Base-by-base conservation (phyloP, 1,139 yeast species). In the Taphrina populina region DNA sequence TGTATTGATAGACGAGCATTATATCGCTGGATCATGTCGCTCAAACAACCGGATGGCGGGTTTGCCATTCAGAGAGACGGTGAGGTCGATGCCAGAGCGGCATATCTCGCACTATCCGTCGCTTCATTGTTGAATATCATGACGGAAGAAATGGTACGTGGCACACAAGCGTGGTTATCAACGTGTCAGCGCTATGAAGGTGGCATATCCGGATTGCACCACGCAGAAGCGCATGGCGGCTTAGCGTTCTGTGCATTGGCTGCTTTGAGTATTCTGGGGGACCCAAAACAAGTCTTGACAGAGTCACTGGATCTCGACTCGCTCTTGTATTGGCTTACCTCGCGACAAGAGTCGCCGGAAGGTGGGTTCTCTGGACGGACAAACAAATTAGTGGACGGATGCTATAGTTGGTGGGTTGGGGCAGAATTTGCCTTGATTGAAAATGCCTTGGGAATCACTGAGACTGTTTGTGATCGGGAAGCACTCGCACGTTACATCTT, bases 361-460 rank as follows among this genome's bases (percentile, higher is more conserved):
- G 95, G 95, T 5, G 96, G 97, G 0, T 77, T 90, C 45, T 77
- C 82, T 7, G 99, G 99, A 0, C 77, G 99, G 57, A 80, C 95
- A 0, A 90, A 92, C 67, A 94, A 94, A 69, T 75, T 94, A 39
- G 97, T 92, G 0, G 99, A 94, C 69, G 96, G 95, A 0, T 94
- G 99, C 69, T 94, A 94, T 68, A 81, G 90, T 65, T 94, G 85
- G 68, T 92, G 98, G 98, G 83, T 90, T 1, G 98, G 98, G 0
- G 95, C 88, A 0, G 66, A 83, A 43, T 19, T 52, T 60, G 55
- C 67, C 47, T 62, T 83, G 52, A 76, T 37, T 17, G 39, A 44
- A 26, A 35, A 39, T 13, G 45, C 34, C 11, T 29, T 45, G 20
- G 39, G 19, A 4, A 32, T 10, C 15, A 17, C 21, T 5, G 21